Evolutionary conservation across 345 rosid species (phyloP).

Genomic region (Sonneratia alba): DNA sequence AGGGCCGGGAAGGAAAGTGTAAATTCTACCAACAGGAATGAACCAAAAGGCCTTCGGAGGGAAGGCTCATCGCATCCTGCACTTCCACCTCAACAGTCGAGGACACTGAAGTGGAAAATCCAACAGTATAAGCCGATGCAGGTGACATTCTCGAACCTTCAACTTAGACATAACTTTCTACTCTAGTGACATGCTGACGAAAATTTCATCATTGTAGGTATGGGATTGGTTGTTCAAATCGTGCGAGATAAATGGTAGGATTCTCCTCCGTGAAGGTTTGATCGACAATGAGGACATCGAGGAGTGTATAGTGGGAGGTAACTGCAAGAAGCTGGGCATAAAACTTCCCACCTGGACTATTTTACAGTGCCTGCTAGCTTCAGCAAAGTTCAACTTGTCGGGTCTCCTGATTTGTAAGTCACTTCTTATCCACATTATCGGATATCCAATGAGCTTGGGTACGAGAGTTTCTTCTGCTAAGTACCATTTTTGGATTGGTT

Average conservation of each 20-base stretch:
- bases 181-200: background rate
- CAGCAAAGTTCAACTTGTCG: slow-evolving; percentile 53
- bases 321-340: slow-evolving; percentile 45
- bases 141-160: slow-evolving; percentile 22
- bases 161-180: background rate
- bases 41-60: slow-evolving; percentile 25
- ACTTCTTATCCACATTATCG: background rate
- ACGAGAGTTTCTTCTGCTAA: background rate
- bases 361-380: slow-evolving; percentile 55
- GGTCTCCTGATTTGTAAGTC: slow-evolving; percentile 64
- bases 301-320: slow-evolving; percentile 48
- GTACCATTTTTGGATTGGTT: background rate
- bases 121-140: slow-evolving; percentile 59
- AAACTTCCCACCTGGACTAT: slow-evolving; percentile 68
- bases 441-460: background rate
- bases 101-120: slow-evolving; percentile 47
- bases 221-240: slow-evolving; percentile 92
- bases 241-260: slow-evolving; percentile 67
- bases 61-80: slow-evolving; percentile 30
- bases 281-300: slow-evolving; percentile 55
- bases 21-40: slow-evolving; percentile 23
- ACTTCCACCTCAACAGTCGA: slow-evolving; percentile 42
- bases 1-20: slow-evolving; percentile 18
- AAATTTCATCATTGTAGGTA: slow-evolving; percentile 31
- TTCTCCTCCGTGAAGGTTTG: slow-evolving; percentile 49